These are phyloP conservation scores for Calonectria naviculata DNA, from an alignment of 2,329 filamentous ascomycete species.

Conservation along the genomic window DNA sequence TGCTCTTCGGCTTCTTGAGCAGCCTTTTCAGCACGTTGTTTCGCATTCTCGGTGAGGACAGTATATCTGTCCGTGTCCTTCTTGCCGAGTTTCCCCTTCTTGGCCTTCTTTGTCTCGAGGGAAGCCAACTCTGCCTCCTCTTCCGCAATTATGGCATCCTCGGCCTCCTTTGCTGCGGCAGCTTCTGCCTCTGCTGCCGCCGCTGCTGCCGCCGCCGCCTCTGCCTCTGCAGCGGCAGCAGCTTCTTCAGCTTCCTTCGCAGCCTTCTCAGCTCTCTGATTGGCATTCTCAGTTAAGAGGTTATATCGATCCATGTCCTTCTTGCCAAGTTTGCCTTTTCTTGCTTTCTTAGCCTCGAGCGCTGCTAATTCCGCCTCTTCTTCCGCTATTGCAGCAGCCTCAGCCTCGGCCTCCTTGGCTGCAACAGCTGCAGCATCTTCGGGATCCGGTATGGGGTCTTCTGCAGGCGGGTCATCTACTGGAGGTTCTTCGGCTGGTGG, in stretches of 20 bases:
- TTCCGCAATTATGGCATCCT: constrained; percentile 25
- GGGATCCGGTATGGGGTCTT: background rate
- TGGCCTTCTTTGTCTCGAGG: constrained; percentile 49
- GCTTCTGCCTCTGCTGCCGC: constrained; percentile 47
- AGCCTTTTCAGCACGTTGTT: constrained; percentile 27
- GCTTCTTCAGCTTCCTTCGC: constrained; percentile 17
- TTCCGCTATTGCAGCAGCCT: constrained; percentile 26
- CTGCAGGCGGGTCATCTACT: constrained; percentile 28
- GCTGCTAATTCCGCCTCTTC: constrained; percentile 34
- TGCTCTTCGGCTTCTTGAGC: constrained; percentile 27
- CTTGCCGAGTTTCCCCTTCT: constrained; percentile 41
- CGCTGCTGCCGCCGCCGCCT: constrained; percentile 34
- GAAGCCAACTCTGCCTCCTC: constrained; percentile 41
- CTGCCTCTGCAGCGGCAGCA: constrained; percentile 32
- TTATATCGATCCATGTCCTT: constrained; percentile 36
- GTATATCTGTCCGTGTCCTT: constrained; percentile 45
- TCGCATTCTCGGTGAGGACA: constrained; percentile 34
- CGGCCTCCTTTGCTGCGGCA: constrained; percentile 51
- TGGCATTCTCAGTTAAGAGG: constrained; percentile 30
- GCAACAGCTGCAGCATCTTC: background rate
- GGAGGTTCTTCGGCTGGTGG: constrained; percentile 5
- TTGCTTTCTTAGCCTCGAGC: constrained; percentile 35
- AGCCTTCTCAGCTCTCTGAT: constrained; percentile 30
- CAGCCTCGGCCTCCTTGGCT: constrained; percentile 18
- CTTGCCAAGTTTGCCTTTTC: constrained; percentile 34